phyloP scores from a whole-genome alignment of 306 rosid genomes.

The Arachis stenosperma region DNA sequence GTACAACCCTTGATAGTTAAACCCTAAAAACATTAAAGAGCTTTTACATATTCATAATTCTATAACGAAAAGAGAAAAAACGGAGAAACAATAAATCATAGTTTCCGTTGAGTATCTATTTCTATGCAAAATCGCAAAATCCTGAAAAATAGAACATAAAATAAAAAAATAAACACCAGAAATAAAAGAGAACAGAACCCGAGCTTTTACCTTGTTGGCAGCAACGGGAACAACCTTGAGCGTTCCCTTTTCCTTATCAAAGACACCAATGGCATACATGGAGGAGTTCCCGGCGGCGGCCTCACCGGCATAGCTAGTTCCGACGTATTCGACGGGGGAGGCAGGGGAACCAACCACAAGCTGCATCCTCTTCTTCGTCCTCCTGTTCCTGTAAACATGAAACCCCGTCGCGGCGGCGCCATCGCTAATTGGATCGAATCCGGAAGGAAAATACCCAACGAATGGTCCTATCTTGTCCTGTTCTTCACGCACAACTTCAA shows the following conservation, averaged over 20 bases:
- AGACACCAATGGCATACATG: constrained; percentile 70
- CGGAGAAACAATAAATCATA: too few relatives aligned
- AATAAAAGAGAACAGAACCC: too few relatives aligned
- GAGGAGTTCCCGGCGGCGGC: constrained; percentile 67
- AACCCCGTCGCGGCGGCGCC: constrained; percentile 32
- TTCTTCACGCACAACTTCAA: constrained; percentile 49
- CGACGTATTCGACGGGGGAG: constrained; percentile 75
- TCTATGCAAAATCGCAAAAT: too few relatives aligned
- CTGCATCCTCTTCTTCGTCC: constrained; percentile 62
- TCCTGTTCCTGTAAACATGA: constrained; percentile 54
- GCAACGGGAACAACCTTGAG: constrained; percentile 71
- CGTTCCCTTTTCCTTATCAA: constrained; percentile 68
- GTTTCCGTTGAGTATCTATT: too few relatives aligned
- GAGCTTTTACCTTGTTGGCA: constrained; percentile 60
- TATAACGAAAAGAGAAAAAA: too few relatives aligned
- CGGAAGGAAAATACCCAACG: constrained; percentile 82
- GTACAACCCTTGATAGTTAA: too few relatives aligned
- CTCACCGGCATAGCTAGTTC: constrained; percentile 73
- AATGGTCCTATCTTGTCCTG: constrained; percentile 60
- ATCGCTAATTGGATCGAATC: constrained; percentile 57
- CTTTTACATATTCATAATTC: too few relatives aligned
- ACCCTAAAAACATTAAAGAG: too few relatives aligned
- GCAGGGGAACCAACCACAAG: constrained; percentile 68
- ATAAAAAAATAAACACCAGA: too few relatives aligned
- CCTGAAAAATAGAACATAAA: too few relatives aligned